Evolutionary conservation across 1,284 basidiomycete species (phyloP), one percentile per base, ranked within the genome.

Genomic region (Ustilago shanxiensis): DNA sequence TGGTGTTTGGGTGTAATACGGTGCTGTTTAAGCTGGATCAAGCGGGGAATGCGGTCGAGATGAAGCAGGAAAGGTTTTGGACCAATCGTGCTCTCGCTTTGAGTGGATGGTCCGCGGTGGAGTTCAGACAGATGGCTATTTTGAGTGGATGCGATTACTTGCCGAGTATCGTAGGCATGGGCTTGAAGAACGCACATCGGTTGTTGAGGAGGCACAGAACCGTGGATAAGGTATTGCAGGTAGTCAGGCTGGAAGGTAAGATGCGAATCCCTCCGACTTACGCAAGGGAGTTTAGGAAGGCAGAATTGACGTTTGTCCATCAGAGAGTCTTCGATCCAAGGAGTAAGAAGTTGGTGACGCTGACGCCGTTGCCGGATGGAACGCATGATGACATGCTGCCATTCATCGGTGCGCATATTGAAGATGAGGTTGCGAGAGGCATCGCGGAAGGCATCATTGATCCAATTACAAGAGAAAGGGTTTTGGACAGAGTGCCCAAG

Each of bases 111-210:
- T 91, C 92, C 11, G 92, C 95, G 80, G 88, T 89, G 7, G 93
- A 97, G 86, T 98, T 99, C 85, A 90, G 97, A 26, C 89, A 92
- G 39, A 98, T 98, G 95, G 93, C 95, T 24, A 98, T 99, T 85
- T 89, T 99, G 45, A 94, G 93, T 64, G 97, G 97, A 2, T 99
- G 97, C 86, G 97, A 99, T 86, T 99, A 99, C 86, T 90, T 85
- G 35, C 79, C 79, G 6, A 88, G 80, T 75, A 87, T 79, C 79
- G 80, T 72, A 7, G 87, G 87, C 1, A 80, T 88, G 70, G 88
- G 88, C 9, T 77, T 88, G 44, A 98, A 98, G 89, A 98, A 93
- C n/a, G 95, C 97, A 0, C 93, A 93, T 87, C 86, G 89, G 14
- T 87, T 98, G 65, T 87, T 99, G 73, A 89, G 92, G 80, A 93